phyloP scores from a whole-genome alignment of 768 basidiomycete genomes.

The Grammothele lineata region DNA sequence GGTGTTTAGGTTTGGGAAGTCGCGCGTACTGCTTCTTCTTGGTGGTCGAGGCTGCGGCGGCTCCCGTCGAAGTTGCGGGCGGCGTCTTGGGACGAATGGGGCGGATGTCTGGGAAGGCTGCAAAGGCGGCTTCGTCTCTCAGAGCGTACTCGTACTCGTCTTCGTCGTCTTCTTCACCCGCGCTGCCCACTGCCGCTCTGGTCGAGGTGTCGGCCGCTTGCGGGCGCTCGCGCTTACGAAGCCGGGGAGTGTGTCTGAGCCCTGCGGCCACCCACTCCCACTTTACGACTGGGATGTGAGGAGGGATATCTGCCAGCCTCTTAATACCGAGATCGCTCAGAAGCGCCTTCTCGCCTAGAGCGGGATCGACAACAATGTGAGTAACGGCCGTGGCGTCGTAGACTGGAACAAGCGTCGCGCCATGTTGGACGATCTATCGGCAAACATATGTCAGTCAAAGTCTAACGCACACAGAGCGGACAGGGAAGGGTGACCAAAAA shows the following conservation, averaged over 20 bases:
- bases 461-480: no score
- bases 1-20: no score
- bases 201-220: background rate
- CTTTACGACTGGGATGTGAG: constrained; percentile 57
- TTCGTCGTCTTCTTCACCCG: background rate
- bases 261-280: constrained; percentile 52
- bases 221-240: background rate
- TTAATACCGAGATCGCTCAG: constrained; percentile 44
- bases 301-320: constrained; percentile 52
- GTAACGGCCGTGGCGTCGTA: constrained; percentile 58
- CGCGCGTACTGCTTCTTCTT: no score
- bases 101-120: no score
- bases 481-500: background rate
- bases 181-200: background rate
- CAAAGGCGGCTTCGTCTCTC: no score
- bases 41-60: no score
- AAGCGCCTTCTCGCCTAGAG: constrained; percentile 23
- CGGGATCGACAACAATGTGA: constrained; percentile 53
- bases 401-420: constrained; percentile 54
- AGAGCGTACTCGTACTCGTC: constrained; percentile 14
- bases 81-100: no score
- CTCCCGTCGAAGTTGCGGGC: no score
- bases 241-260: no score
- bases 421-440: constrained; percentile 55
- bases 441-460: no score